Conservation (phyloP, 192 early-diverging fungal genomes). For the Podila horticola region DNA sequence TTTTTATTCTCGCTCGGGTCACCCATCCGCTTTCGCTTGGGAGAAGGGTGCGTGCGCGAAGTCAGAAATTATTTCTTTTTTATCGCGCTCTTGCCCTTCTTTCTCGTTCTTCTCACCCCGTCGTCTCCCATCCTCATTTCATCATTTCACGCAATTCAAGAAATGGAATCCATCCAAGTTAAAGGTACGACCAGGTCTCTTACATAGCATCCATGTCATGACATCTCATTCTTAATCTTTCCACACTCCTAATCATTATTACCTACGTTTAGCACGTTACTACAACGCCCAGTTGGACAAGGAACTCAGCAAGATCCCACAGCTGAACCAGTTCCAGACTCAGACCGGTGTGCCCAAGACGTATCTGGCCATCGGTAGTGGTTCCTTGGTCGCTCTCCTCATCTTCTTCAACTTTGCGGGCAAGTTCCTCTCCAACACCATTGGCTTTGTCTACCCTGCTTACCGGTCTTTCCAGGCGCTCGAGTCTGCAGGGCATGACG, state of each 20-base stretch:
- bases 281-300: slow-evolving; percentile 68
- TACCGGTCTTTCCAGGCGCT: slow-evolving; percentile 94
- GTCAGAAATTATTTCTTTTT: background rate
- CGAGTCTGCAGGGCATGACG: slow-evolving; percentile 75
- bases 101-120: background rate
- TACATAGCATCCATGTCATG: background rate
- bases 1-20: background rate
- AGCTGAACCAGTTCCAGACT: slow-evolving; percentile 73
- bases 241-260: background rate
- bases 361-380: slow-evolving; percentile 74
- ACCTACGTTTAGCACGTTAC: slow-evolving; percentile 2
- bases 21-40: background rate
- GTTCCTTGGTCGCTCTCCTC: slow-evolving; percentile 66
- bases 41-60: background rate
- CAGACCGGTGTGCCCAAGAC: slow-evolving; percentile 86
- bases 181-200: slow-evolving; percentile 13
- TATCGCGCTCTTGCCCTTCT: background rate
- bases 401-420: slow-evolving; percentile 91
- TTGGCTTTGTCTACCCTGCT: slow-evolving; percentile 91
- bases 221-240: too few relatives aligned
- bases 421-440: slow-evolving; percentile 78
- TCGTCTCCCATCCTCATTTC: background rate
- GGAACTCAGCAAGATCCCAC: slow-evolving; percentile 72
- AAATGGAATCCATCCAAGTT: slow-evolving; percentile 32
- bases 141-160: background rate